Evolutionary conservation across 2,329 filamentous ascomycete genomes (phyloP), one percentile per base, ranked within the genome.

Genomic region (Phialophora chinensis): DNA sequence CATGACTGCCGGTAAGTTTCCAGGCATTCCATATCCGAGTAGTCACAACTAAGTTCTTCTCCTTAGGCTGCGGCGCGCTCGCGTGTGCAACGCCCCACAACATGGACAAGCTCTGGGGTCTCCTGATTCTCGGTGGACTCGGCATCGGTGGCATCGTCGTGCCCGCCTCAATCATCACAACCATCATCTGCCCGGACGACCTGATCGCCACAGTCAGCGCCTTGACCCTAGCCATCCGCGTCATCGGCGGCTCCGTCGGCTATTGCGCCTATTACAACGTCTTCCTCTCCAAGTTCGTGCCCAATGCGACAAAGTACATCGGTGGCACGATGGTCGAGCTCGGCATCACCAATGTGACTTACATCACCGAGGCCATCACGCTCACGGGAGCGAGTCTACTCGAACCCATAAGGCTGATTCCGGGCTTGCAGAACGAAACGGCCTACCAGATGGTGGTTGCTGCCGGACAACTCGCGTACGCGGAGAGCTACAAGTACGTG

Each of bases 91-190:
- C 77, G 1, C 74, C 78, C 3, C 79, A 87, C 75, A 89, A 88
- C 71, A 79, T 88, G 60, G 7, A 68, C 65, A 76, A 79, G 33
- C 76, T 88, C n/a, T 89, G 85, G 79, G 83, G 80, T 11, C 77
- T 90, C 35, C 79, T 90, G n/a, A 78, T 86, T 20, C 73, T 90
- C 3, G 87, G 87, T 1, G 85, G 86, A 4, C 76, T 90, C 1
- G 89, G 89, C 6, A 87, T 90, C 4, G 89, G 88, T 4, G 88
- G 87, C 0, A 88, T 91, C 56, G 85, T 90, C 11, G 86, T 91
- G 2, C 89, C 88, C 0, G 85, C 86, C 0, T 87, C 86, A 0
- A 88, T 90, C 70, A 88, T 91, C 66, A 86, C 86, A 3, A 88
- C 87, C 10, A 90, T 91, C 72, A 87, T 90, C 70, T 90, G 88